These are phyloP conservation scores for Erysiphe pulchra DNA, from an alignment of 2,329 filamentous ascomycete species.

Conservation along the genomic window DNA sequence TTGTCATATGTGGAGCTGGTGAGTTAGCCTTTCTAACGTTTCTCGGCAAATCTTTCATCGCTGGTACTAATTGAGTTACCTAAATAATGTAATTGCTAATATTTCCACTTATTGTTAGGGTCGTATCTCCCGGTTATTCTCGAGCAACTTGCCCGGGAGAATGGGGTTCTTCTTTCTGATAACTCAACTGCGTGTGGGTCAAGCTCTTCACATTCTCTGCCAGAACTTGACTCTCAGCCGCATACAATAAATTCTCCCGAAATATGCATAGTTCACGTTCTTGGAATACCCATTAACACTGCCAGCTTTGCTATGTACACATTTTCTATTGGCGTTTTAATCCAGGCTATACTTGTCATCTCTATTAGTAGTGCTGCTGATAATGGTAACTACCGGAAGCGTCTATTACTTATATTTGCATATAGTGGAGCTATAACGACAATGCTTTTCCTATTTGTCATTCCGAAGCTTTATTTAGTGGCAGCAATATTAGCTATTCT, in stretches of 20 bases:
- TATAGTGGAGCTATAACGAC: constrained; percentile 57
- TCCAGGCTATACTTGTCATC: constrained; percentile 77
- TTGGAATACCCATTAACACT: constrained; percentile 76
- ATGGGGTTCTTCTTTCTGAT: constrained; percentile 65
- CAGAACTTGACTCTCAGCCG: constrained; percentile 16
- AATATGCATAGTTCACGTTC: constrained; percentile 61
- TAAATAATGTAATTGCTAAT: no score
- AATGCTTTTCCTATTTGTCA: constrained; percentile 68
- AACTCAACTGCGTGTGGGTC: constrained; percentile 43
- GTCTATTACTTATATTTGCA: constrained; percentile 62
- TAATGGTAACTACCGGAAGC: constrained; percentile 79
- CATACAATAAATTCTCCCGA: constrained; percentile 9
- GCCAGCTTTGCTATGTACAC: constrained; percentile 97
- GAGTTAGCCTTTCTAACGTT: constrained; percentile 15
- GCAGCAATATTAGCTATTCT: constrained; percentile 68
- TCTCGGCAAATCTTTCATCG: background rate
- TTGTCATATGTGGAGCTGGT: constrained; percentile 77
- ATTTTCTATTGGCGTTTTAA: constrained; percentile 71
- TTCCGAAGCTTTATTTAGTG: constrained; percentile 50
- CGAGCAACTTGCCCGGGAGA: constrained; percentile 78
- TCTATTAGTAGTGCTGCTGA: constrained; percentile 93
- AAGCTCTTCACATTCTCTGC: constrained; percentile 6
- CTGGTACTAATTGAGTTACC: background rate
- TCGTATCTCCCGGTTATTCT: constrained; percentile 92
- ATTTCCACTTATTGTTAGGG: constrained; percentile 20